Evolutionary conservation across 2,329 filamentous ascomycete genomes (phyloP), one percentile per base, ranked within the genome.

Genomic region (Beauveria varroae): DNA sequence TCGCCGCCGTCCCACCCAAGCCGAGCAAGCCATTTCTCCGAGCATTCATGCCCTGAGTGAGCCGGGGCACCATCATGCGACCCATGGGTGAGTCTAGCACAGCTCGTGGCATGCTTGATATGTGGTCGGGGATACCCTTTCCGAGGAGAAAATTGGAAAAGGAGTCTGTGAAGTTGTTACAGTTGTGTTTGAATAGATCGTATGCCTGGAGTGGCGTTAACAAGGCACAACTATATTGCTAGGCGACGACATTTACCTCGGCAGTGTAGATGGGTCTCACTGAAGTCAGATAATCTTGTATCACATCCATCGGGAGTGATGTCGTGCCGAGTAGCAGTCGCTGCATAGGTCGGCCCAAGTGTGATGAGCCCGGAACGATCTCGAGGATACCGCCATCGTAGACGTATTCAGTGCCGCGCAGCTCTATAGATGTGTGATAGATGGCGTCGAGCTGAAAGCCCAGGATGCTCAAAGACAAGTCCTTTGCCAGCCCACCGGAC

Each of bases 81-180:
- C 95, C 95, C 69, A 96, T 89, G 0, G 91, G 91, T 0, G 91
- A 95, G 62, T 89, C 86, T 14, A 98, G 80, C 9, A 98, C 93
- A 1, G 87, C 89, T 68, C 92, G 83, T 0, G 93, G 93, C 71
- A 98, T 86, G 66, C 88, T 91, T 34, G 85, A 83, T 66, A 99
- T 98, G 68, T 96, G 87, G 1, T 87, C 83, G 0, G 95, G 95
- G 63, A 98, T 98, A 3, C 91, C 90, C 67, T 87, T 89, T 24
- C 95, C 93, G 1, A 97, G 79, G 0, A 98, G 79, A 65, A 98
- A 98, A 73, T 90, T 95, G 64, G 91, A 80, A 66, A 98, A 87
- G 64, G 96, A 92, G 70, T 98, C 93, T 3, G 90, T 91, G 74
- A 98, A 99, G 74, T 97, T 97, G 77, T 98, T 99, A 78, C 93